Evolutionary conservation across 1,139 yeast species (phyloP).

Genomic region (Yamadazyma diddensiae): DNA sequence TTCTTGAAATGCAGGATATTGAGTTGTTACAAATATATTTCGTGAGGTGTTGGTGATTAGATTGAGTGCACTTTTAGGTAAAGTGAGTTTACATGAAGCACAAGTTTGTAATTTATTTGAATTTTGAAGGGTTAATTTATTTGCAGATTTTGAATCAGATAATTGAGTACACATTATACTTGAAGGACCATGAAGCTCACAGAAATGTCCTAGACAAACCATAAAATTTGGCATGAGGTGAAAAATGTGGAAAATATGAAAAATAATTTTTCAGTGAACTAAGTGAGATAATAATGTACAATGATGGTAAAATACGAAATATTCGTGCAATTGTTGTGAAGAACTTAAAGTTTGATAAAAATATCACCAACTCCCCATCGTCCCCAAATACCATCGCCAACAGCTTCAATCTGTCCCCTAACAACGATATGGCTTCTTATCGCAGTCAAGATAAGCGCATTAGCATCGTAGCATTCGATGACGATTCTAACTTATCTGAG

Average conservation of each 20-base stretch:
- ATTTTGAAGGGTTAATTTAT: constrained; percentile 18
- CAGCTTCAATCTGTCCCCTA: no score
- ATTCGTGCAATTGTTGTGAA: constrained; percentile 9
- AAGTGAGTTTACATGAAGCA: constrained; percentile 52
- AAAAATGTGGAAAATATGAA: background rate
- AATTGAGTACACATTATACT: constrained; percentile 70
- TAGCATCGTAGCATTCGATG: no score
- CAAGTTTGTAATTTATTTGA: constrained; percentile 48
- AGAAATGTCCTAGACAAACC: constrained; percentile 72
- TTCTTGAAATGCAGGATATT: constrained; percentile 58
- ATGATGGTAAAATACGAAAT: constrained; percentile 14
- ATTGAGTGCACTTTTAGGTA: constrained; percentile 41
- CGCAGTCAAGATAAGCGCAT: no score
- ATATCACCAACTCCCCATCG: no score
- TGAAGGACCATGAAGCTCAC: constrained; percentile 85
- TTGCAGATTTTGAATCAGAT: constrained; percentile 9
- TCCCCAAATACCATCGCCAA: no score
- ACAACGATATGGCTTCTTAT: no score
- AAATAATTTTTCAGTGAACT: constrained; percentile 1
- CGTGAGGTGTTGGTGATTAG: constrained; percentile 18
- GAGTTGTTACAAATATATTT: constrained; percentile 43
- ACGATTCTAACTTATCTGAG: no score
- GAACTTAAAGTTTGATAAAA: constrained; percentile 7
- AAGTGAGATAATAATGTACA: constrained; percentile 2
- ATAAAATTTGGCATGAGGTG: constrained; percentile 27